phyloP scores from a whole-genome alignment of 768 basidiomycete genomes.

The Leccinum pellstonianum region DNA sequence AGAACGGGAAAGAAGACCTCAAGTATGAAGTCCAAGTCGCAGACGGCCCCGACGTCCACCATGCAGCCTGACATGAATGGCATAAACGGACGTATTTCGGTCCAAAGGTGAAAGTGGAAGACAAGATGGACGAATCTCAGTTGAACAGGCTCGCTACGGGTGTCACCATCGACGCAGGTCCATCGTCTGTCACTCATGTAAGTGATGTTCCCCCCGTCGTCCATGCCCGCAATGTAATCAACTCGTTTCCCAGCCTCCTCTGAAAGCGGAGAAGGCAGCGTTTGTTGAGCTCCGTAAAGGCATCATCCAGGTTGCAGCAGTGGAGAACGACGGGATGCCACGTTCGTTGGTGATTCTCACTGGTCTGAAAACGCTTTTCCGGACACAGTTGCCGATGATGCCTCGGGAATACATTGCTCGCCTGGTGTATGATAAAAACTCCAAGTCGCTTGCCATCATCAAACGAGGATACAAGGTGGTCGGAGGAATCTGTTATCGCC shows the following conservation, averaged over 20 bases:
- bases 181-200: constrained; percentile 47
- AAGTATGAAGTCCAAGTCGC: constrained; percentile 59
- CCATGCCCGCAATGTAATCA: neutral
- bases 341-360: constrained; percentile 84
- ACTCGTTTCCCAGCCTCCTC: constrained; percentile 42
- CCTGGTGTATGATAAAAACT: constrained; percentile 89
- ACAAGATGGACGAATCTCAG: constrained; percentile 76
- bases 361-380: constrained; percentile 95
- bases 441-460: constrained; percentile 91
- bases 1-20: constrained; percentile 55
- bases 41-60: constrained; percentile 49
- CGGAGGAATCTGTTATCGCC: constrained; percentile 95
- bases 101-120: constrained; percentile 66
- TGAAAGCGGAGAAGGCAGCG: constrained; percentile 74
- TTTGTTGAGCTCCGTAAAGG: constrained; percentile 76
- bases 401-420: constrained; percentile 97
- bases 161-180: constrained; percentile 69
- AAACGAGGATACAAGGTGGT: constrained; percentile 95
- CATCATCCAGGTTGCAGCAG: constrained; percentile 79
- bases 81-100: constrained; percentile 48
- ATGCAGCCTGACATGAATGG: constrained; percentile 39
- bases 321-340: constrained; percentile 77
- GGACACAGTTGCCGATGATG: constrained; percentile 98
- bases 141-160: constrained; percentile 76
- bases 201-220: constrained; percentile 21